These are phyloP conservation scores for Calocera cornea DNA, from an alignment of 768 basidiomycete genomes.

Conservation along the genomic window DNA sequence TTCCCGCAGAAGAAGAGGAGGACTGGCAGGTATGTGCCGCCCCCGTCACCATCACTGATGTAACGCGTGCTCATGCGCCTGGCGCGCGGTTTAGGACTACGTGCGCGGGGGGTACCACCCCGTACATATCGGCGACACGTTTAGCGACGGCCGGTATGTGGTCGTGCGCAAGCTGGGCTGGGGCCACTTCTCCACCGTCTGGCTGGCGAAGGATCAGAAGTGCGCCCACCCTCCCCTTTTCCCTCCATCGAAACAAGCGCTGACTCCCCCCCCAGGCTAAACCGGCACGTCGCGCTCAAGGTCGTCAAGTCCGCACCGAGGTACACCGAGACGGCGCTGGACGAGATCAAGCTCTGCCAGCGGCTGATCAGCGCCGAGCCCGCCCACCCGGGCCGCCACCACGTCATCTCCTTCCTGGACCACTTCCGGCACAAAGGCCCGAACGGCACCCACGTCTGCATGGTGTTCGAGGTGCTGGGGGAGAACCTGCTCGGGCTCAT, in stretches of 20 bases:
- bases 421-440: constrained; percentile 95
- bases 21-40: not conserved
- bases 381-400: constrained; percentile 76
- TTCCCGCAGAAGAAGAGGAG: not conserved
- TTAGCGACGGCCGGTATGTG: constrained; percentile 71
- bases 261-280: constrained; percentile 49
- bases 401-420: constrained; percentile 95
- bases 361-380: constrained; percentile 75
- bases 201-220: constrained; percentile 60
- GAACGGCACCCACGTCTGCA: constrained; percentile 95
- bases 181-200: constrained; percentile 93
- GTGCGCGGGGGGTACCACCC: constrained; percentile 32
- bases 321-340: constrained; percentile 95
- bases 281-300: constrained; percentile 95
- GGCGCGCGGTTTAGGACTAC: constrained; percentile 24
- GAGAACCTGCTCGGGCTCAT: constrained; percentile 93
- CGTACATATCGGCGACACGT: constrained; percentile 67
- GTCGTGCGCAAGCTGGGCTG: constrained; percentile 91
- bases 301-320: constrained; percentile 95
- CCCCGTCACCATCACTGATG: not conserved
- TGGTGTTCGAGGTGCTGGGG: constrained; percentile 98
- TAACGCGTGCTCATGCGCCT: constrained; percentile 25
- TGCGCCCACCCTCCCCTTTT: constrained; percentile 4
- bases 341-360: constrained; percentile 96
- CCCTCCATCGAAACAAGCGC: not conserved